Conservation (phyloP, 179 eudicot species). For the Drosera spatulata region DNA sequence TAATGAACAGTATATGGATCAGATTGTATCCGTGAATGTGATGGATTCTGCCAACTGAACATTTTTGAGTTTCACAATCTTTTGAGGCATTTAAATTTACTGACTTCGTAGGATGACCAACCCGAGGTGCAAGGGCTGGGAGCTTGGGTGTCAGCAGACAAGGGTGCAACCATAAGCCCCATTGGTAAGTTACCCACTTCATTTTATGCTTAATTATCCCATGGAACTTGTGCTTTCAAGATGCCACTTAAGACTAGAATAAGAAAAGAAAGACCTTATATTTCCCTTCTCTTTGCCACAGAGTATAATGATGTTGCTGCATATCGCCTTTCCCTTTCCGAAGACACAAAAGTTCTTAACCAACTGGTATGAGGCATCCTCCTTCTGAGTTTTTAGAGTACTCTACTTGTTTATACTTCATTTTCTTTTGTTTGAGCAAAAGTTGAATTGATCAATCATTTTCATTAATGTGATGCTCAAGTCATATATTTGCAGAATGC, state of each 20-base stretch:
- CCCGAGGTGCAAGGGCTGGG: conserved; percentile 96
- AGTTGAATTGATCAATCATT: neutral
- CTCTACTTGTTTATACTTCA: neutral
- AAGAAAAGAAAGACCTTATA: neutral
- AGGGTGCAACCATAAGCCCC: conserved; percentile 84
- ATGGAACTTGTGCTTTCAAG: too few species aligned
- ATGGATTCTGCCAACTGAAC: too few species aligned
- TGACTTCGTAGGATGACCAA: conserved; percentile 62
- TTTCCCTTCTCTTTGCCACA: conserved; percentile 15
- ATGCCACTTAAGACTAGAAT: too few species aligned
- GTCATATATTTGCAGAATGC: neutral
- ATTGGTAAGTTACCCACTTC: conserved; percentile 45
- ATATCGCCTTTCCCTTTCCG: conserved; percentile 85
- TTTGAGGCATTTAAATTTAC: too few species aligned
- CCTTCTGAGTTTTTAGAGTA: neutral
- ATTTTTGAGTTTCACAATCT: too few species aligned
- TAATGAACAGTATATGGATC: too few species aligned
- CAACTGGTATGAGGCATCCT: conserved; percentile 52
- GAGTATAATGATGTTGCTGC: conserved; percentile 97
- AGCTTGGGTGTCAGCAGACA: conserved; percentile 80
- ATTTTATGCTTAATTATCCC: neutral
- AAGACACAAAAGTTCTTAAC: conserved; percentile 96
- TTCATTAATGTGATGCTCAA: conserved; percentile 1
- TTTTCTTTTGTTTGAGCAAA: neutral
- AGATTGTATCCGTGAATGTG: too few species aligned